These are phyloP conservation scores for Beta corolliflora DNA, from an alignment of 179 eudicot species.

Conservation along the genomic window DNA sequence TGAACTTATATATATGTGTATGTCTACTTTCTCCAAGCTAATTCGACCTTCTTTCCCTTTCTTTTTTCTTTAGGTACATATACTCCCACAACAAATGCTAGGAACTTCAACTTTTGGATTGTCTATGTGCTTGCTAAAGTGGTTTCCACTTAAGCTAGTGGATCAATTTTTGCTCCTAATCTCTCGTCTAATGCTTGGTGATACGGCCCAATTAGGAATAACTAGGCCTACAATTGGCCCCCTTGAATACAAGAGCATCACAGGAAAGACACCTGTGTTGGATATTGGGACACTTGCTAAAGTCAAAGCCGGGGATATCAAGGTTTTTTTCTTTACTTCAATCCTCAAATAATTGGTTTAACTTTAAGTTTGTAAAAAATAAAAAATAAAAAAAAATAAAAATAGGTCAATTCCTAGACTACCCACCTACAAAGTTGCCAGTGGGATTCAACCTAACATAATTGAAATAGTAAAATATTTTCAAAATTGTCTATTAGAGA, in stretches of 20 bases:
- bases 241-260: slow-evolving; percentile 54
- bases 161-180: slow-evolving; percentile 60
- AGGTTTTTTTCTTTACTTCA: slow-evolving; percentile 40
- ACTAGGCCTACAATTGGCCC: slow-evolving; percentile 69
- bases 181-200: slow-evolving; percentile 59
- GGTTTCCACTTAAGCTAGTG: slow-evolving; percentile 69
- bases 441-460: too few species aligned
- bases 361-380: too few species aligned
- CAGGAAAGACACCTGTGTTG: slow-evolving; percentile 87
- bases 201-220: slow-evolving; percentile 62
- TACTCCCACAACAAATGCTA: slow-evolving; percentile 78
- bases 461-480: too few species aligned
- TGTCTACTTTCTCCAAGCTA: neutral
- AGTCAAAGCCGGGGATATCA: slow-evolving; percentile 70
- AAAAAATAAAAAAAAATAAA: too few species aligned
- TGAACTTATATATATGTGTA: too few species aligned
- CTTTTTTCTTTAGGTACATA: slow-evolving; percentile 62
- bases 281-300: slow-evolving; percentile 79
- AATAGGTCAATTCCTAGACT: too few species aligned
- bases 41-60: neutral
- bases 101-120: slow-evolving; percentile 87
- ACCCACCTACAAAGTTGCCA: too few species aligned
- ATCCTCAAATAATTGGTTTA: neutral
- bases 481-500: too few species aligned
- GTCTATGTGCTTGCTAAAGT: slow-evolving; percentile 75